Conservation (phyloP, 805 yeast genomes). For the Myxozyma lipomycoides region DNA sequence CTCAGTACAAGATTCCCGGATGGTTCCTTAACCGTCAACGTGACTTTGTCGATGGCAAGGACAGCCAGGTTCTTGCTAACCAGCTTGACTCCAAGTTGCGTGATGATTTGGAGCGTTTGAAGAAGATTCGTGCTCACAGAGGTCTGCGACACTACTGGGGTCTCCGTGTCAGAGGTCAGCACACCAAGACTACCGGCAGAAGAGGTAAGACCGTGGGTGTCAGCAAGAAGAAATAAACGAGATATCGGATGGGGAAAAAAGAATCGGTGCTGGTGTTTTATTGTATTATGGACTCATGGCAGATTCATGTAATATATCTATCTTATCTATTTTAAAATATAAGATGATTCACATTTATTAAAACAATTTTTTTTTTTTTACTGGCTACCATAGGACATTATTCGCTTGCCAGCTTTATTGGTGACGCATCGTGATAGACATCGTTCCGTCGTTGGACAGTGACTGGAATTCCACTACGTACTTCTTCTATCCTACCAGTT, state of each 20-base stretch:
- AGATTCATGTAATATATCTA: constrained; percentile 1
- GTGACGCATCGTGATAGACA: constrained; percentile 47
- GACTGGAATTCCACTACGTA: constrained; percentile 67
- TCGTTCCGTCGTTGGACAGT: constrained; percentile 68
- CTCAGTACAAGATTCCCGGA: constrained; percentile 98
- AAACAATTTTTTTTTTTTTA: background rate
- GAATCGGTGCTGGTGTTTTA: background rate
- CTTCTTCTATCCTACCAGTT: constrained; percentile 52
- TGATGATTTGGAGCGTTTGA: constrained; percentile 99
- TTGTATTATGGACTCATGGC: background rate
- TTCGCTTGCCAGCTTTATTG: constrained; percentile 8
- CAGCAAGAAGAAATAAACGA: constrained; percentile 42
- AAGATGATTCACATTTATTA: background rate
- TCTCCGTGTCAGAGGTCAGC: constrained; percentile 99
- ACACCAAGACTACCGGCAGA: constrained; percentile 99
- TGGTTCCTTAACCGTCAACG: constrained; percentile 99
- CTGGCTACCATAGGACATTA: background rate
- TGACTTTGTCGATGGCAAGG: constrained; percentile 98
- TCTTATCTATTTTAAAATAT: background rate
- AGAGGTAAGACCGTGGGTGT: constrained; percentile 61
- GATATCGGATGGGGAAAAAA: constrained; percentile 7
- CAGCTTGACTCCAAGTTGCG: constrained; percentile 98
- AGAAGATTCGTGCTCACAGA: constrained; percentile 99
- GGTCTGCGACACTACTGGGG: constrained; percentile 99
- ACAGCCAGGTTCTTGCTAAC: constrained; percentile 98